Evolutionary conservation across 768 basidiomycete genomes (phyloP).

Genomic region (Xanthoconium stramineum): DNA sequence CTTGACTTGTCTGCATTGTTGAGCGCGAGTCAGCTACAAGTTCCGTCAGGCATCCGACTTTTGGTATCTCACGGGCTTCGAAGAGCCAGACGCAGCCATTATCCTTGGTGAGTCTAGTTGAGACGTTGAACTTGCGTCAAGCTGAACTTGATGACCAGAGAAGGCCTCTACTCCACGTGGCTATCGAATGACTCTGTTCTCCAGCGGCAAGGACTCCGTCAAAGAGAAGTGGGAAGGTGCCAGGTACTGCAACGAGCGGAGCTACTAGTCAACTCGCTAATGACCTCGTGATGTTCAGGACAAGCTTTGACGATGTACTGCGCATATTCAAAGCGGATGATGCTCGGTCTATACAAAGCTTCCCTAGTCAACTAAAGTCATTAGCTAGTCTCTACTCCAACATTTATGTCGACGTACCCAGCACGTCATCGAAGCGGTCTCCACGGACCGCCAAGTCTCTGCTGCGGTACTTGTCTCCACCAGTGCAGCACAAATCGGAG

Average conservation of each 20-base stretch:
- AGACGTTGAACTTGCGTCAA: neutral
- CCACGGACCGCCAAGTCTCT: slow-evolving; percentile 49
- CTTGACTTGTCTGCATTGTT: slow-evolving; percentile 8
- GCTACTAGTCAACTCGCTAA: neutral
- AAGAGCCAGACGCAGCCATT: slow-evolving; percentile 88
- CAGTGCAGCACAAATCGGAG: slow-evolving; percentile 36
- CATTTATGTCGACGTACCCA: slow-evolving; percentile 52
- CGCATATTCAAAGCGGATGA: slow-evolving; percentile 77
- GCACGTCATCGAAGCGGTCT: slow-evolving; percentile 36
- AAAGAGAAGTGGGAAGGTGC: slow-evolving; percentile 95
- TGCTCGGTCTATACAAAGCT: slow-evolving; percentile 52
- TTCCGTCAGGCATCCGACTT: slow-evolving; percentile 91
- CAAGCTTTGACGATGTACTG: slow-evolving; percentile 62
- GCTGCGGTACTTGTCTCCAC: slow-evolving; percentile 45
- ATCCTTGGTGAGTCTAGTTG: slow-evolving; percentile 58
- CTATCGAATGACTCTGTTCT: slow-evolving; percentile 86
- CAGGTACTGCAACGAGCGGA: slow-evolving; percentile 35
- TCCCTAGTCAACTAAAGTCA: slow-evolving; percentile 57
- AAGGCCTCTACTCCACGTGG: slow-evolving; percentile 69
- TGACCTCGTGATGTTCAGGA: slow-evolving; percentile 37
- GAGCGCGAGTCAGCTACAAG: slow-evolving; percentile 66
- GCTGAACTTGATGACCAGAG: slow-evolving; percentile 41
- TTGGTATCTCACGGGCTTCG: slow-evolving; percentile 95
- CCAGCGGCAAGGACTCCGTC: slow-evolving; percentile 63
- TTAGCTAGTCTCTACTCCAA: slow-evolving; percentile 47